Base-by-base conservation (phyloP, 495 filamentous ascomycete species). In the Penicillium alfredii region DNA sequence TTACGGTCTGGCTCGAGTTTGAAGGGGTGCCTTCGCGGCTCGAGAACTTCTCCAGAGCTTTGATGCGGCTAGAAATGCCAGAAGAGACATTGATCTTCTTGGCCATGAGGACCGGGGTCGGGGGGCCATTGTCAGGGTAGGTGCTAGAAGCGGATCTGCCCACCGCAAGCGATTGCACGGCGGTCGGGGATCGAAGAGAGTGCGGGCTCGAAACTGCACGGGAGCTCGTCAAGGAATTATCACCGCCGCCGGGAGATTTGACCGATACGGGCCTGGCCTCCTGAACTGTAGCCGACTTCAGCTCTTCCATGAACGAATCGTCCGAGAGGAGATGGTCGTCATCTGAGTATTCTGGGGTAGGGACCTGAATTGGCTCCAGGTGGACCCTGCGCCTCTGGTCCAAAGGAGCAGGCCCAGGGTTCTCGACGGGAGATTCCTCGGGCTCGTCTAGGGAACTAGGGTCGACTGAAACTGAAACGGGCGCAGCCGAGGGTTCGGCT, bases 271-370 rank as follows among this genome's bases (percentile, higher is more conserved):
- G 84, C 51, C 83, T 84, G 15, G 88, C 88, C 63, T 94, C 76
- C 54, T 94, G 77, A 11, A 94, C 63, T 2, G 80, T 86, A 20
- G 87, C 88, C 22, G 77, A 83, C 44, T 84, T 84, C 33, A 94
- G 66, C 66, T 95, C 87, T 40, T 92, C 84, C 78, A 94, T 84
- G 47, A 94, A 81, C 20, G 81, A 86, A 58, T 94, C 87, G 56
- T 93, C 86, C 5, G 85, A 89, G 19, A 76, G 73, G 38, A 81
- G 74, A 47, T 80, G 69, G 30, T 73, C 76, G 47, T 78, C 75
- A 44, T 81, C 73, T 3, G 79, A 78, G 43, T 71, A 69, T 15
- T 76, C 67, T 16, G 61, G 67, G 14, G 74, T 77, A 26, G 61
- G 68, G 0, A 71, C 58, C 43, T 69, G 63, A 41, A 83, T 82